Conservation (phyloP, 2,329 filamentous ascomycete species). For the Coniochaeta ligniaria region DNA sequence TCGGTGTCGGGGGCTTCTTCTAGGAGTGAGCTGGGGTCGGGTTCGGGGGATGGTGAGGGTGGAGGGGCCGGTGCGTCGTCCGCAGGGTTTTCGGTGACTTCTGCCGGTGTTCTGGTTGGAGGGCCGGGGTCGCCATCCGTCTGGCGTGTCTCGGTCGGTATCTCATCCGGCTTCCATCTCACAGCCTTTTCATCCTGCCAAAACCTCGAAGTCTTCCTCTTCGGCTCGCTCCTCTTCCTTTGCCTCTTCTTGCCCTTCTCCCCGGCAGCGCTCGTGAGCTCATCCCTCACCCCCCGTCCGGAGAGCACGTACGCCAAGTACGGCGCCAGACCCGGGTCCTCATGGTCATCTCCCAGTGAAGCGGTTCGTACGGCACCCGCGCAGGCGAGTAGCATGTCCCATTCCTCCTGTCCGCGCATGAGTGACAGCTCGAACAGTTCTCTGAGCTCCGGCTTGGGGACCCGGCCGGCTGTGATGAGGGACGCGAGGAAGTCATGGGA, state of each 20-base stretch:
- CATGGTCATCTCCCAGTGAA: background rate
- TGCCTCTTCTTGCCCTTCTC: background rate
- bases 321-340: background rate
- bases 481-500: constrained; percentile 18
- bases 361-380: constrained; percentile 16
- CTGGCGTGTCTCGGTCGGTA: no score
- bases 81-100: background rate
- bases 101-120: background rate
- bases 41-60: background rate
- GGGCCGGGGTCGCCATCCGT: background rate
- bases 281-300: background rate
- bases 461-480: constrained; percentile 16
- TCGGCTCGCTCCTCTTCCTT: background rate
- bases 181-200: background rate
- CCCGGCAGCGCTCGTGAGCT: background rate
- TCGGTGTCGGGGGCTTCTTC: background rate
- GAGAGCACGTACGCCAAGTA: background rate
- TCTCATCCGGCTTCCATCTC: background rate
- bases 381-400: constrained; percentile 23
- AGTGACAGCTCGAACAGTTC: constrained; percentile 19
- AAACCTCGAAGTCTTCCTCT: background rate
- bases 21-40: background rate
- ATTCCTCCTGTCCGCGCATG: constrained; percentile 23
- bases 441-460: constrained; percentile 16
- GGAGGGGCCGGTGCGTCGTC: background rate